Conservation (phyloP, 768 basidiomycete genomes). For the Suillus tomentosus region DNA sequence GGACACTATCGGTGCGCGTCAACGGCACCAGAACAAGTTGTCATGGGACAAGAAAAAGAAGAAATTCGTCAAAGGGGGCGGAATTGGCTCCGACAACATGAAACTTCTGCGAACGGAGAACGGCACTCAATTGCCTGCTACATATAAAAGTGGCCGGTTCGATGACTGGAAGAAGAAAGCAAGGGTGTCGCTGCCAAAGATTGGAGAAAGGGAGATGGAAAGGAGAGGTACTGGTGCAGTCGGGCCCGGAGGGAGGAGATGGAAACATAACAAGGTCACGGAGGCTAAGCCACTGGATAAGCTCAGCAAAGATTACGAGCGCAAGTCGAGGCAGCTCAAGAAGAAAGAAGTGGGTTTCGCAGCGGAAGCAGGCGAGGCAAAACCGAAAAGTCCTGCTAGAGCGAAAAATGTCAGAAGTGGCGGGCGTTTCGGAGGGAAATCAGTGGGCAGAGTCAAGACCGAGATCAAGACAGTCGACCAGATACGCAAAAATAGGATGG, state of each 20-base stretch:
- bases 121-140: constrained; percentile 87
- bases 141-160: constrained; percentile 90
- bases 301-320: constrained; percentile 69
- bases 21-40: constrained; percentile 52
- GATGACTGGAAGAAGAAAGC: constrained; percentile 92
- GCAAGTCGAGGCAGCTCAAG: constrained; percentile 63
- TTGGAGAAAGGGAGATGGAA: constrained; percentile 79
- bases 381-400: constrained; percentile 33
- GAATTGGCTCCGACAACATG: constrained; percentile 86
- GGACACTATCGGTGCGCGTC: constrained; percentile 56
- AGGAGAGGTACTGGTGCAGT: constrained; percentile 27
- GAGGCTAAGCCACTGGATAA: constrained; percentile 80
- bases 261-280: constrained; percentile 67
- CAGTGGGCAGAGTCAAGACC: constrained; percentile 64
- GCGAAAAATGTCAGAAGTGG: constrained; percentile 33
- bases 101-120: constrained; percentile 94
- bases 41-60: constrained; percentile 98
- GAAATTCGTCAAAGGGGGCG: constrained; percentile 86
- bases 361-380: constrained; percentile 28
- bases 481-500: constrained; percentile 75
- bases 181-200: constrained; percentile 68
- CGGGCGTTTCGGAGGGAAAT: constrained; percentile 59
- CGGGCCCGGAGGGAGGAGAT: constrained; percentile 55
- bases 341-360: constrained; percentile 48
- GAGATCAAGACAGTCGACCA: constrained; percentile 89